Evolutionary conservation across 2,329 filamentous ascomycete species (phyloP).

Genomic region (Xylaria sp.): DNA sequence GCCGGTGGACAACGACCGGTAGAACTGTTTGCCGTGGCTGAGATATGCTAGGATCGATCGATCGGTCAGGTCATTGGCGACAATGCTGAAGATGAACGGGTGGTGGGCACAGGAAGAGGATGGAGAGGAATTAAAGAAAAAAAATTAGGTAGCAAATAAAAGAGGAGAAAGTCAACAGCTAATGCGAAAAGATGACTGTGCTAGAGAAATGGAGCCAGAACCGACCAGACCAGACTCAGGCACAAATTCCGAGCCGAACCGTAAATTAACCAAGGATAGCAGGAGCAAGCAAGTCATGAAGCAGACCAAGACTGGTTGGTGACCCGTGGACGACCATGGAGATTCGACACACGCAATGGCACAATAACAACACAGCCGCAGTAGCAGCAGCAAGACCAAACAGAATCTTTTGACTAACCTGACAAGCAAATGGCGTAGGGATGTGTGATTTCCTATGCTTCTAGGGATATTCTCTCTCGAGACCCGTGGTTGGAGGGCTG

Average conservation of each 20-base stretch:
- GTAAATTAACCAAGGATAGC: constrained; percentile 37
- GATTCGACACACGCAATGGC: constrained; percentile 15
- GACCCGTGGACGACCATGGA: constrained; percentile 3
- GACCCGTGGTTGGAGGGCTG: constrained; percentile 1
- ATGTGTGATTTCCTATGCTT: constrained; percentile 9
- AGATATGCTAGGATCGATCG: constrained; percentile 16
- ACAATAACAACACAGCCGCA: background rate
- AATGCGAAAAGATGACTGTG: constrained; percentile 40
- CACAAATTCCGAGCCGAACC: constrained; percentile 38
- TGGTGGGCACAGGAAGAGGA: constrained; percentile 29
- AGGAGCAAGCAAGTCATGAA: constrained; percentile 32
- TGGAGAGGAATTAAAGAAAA: constrained; percentile 34
- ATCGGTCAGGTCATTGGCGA: constrained; percentile 36
- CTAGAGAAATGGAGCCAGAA: constrained; percentile 36
- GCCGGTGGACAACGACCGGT: constrained; percentile 27
- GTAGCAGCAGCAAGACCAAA: background rate
- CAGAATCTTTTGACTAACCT: constrained; percentile 29
- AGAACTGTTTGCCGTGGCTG: constrained; percentile 24
- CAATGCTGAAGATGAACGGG: constrained; percentile 22
- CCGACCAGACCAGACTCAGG: constrained; percentile 28
- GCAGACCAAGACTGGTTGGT: constrained; percentile 9
- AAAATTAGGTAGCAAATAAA: constrained; percentile 37
- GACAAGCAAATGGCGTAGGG: constrained; percentile 5
- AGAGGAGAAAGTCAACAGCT: constrained; percentile 36
- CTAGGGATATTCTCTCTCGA: constrained; percentile 3